A percentile compares a stretch with the other conserved stretches of the same genome.
Evolutionary conservation across 495 filamentous ascomycete genomes (phyloP).

Genomic region (Aspergillus ellipticus): DNA sequence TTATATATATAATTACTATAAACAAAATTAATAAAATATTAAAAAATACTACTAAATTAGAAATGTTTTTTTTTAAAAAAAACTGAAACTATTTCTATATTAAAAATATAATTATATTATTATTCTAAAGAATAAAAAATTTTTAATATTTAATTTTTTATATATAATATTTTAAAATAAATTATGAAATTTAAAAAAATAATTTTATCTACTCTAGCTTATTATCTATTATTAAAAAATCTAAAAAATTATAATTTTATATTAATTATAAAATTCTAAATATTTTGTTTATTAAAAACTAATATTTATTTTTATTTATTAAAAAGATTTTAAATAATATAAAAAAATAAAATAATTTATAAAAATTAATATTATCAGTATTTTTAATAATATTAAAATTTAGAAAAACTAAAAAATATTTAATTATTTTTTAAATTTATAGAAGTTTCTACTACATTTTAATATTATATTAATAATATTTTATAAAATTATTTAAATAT

Average conservation of each 20-base stretch:
- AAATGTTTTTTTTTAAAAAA: neutral
- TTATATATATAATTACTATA: too few species aligned
- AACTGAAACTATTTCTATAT: too few species aligned
- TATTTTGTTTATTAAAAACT: neutral
- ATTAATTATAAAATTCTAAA: neutral
- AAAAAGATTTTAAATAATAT: conserved; percentile 5
- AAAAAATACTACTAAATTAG: too few species aligned
- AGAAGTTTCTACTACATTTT: neutral
- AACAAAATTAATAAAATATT: too few species aligned
- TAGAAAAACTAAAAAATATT: neutral
- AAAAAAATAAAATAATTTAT: neutral
- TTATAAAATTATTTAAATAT: neutral
- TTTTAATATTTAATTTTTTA: conserved; percentile 1
- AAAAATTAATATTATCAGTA: too few species aligned
- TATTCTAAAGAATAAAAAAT: neutral
- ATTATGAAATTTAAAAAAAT: neutral
- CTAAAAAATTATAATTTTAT: neutral
- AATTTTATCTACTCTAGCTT: too few species aligned
- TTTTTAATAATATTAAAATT: neutral
- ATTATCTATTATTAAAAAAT: neutral
- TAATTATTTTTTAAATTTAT: neutral
- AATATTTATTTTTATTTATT: neutral
- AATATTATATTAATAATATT: neutral
- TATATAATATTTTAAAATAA: neutral
- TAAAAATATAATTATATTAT: conserved; percentile 1